Base-by-base conservation (phyloP, 148 eudicot species). In the Camellia japonica region DNA sequence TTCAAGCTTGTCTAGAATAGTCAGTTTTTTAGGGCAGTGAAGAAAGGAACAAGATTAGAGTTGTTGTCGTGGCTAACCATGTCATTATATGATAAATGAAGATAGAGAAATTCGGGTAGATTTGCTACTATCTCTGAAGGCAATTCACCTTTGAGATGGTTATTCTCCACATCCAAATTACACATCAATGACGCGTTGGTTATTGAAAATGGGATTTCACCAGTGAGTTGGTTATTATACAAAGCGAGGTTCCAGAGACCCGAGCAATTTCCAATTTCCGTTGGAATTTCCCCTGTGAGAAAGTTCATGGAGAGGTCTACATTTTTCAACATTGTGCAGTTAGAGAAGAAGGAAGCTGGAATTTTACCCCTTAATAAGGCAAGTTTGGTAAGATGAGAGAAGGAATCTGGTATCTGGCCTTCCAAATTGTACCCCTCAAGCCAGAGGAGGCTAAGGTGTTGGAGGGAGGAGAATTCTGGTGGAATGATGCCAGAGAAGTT, bases 1-100 rank as follows among this genome's bases (percentile, higher is more conserved):
- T 77, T 84, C 85, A 56, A 84, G 79, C 80, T 82, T 83, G 14
- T 19, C 7, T 14, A 84, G 46, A 46, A 0, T 47, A 3, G 81
- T 71, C 81, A 69, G 65, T 87, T 86, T 13, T 69, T 63, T 41
- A 84, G 77, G 11, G 87, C 79, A 16, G 52, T 56, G 76, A 86
- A 86, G 77, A 86, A 86, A 10, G 84, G 84, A 23, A 81, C 84
- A 62, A 84, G 82, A 47, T 86, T 80, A 44, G 79, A 71, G 82
- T 82, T 87, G 23, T 62, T 44, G 15, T 86, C 83, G 51, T 84
- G 83, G 61, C 87, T 84, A 44, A 62, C 69, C 79, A 86, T 71
- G 8, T 74, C 23, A 65, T 75, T 86, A 58, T 79, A 71, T 1
- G 89, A 84, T 43, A 81, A 78, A 68, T 86, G 82, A 63, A 86